Percentiles rank a stretch among this genome's conserved stretches.
phyloP scores from a whole-genome alignment of 139 green algal genomes.

The Chlorella vulgaris region DNA sequence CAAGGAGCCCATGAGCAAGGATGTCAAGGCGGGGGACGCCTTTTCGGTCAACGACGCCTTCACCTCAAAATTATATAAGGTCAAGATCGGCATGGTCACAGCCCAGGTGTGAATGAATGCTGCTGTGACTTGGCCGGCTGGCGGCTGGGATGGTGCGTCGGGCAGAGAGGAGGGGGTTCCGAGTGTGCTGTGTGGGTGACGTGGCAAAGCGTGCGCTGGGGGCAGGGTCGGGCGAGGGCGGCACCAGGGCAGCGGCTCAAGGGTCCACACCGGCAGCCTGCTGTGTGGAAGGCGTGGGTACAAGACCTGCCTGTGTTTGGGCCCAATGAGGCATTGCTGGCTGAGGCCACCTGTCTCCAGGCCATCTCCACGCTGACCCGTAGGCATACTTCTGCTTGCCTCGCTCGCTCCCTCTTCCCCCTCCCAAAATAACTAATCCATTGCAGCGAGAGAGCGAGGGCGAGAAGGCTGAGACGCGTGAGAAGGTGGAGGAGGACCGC shows the following conservation, averaged over 20 bases:
- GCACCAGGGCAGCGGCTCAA: no score
- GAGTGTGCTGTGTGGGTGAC: no score
- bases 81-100: conserved; percentile 71
- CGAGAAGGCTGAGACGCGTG: conserved; percentile 88
- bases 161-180: no score
- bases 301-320: no score
- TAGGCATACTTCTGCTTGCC: neutral
- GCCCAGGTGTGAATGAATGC: conserved; percentile 20
- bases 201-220: no score
- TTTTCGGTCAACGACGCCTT: conserved; percentile 94
- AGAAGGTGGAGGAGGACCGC: conserved; percentile 93
- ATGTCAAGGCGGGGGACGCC: conserved; percentile 81
- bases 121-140: neutral
- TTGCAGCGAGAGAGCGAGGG: conserved; percentile 83
- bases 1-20: conserved; percentile 86
- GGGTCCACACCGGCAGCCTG: no score
- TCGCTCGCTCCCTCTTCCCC: neutral
- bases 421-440: no score
- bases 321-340: no score
- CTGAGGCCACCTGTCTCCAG: no score
- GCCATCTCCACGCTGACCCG: neutral
- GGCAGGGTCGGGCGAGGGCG: no score
- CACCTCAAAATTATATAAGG: conserved; percentile 81
- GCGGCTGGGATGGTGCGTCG: neutral
- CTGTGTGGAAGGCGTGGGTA: no score